Evolutionary conservation across 2,329 filamentous ascomycete genomes (phyloP).

Genomic region (Cercospora sp.): DNA sequence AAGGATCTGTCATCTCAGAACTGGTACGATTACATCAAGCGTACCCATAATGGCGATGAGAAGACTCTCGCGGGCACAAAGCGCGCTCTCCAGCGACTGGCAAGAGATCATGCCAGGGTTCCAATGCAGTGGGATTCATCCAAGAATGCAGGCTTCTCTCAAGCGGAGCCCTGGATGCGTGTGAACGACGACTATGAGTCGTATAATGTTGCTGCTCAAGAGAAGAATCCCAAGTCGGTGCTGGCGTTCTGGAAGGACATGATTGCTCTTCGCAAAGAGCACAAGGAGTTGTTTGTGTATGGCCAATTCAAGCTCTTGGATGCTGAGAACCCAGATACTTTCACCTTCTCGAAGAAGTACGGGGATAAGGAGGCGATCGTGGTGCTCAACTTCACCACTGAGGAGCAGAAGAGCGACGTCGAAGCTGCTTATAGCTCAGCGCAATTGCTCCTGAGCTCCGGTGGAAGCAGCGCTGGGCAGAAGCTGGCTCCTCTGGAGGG

Average conservation of each 20-base stretch:
- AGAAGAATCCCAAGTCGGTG: conserved; percentile 49
- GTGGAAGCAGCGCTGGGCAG: neutral
- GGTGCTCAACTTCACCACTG: conserved; percentile 43
- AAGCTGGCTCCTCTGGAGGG: neutral
- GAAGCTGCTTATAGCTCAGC: neutral
- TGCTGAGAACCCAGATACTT: conserved; percentile 15
- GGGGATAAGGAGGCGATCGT: conserved; percentile 26
- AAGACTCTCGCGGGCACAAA: neutral
- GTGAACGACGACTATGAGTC: conserved; percentile 12
- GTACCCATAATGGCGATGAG: conserved; percentile 38
- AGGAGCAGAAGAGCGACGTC: conserved; percentile 23
- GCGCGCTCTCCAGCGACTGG: conserved; percentile 4
- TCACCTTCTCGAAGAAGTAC: conserved; percentile 7
- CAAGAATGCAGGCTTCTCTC: conserved; percentile 63
- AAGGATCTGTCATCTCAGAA: conserved; percentile 51
- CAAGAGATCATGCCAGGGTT: conserved; percentile 53
- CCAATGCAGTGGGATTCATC: conserved; percentile 65
- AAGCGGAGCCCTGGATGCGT: conserved; percentile 18
- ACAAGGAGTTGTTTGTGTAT: conserved; percentile 30
- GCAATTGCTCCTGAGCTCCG: neutral
- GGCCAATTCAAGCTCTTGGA: conserved; percentile 26
- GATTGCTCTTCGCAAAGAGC: conserved; percentile 27
- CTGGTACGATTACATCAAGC: conserved; percentile 50
- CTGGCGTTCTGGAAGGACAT: conserved; percentile 59
- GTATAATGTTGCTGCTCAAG: conserved; percentile 43